Evolutionary conservation across 495 filamentous ascomycete genomes (phyloP), one percentile per base, ranked within the genome.

Genomic region (Xylaria curta): DNA sequence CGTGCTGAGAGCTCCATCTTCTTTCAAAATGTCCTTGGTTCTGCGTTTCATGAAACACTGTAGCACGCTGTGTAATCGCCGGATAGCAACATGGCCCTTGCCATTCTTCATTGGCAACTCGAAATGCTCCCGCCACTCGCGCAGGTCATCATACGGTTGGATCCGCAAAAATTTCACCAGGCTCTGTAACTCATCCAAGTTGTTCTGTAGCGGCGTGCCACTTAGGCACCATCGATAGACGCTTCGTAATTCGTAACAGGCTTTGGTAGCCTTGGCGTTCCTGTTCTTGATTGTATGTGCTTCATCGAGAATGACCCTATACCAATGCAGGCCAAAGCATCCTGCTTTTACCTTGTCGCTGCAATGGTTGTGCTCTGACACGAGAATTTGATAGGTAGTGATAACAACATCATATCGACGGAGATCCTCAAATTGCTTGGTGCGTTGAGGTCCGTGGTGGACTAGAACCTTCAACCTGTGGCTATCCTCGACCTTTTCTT

Each of bases 221-320:
- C 94, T 97, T 66, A 99, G 84, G 77, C 96, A 98, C 96, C 96
- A 99, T 67, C 96, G 87, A 79, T 97, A 97, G 75, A 94, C 90
- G 26, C 93, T 87, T 61, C 90, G 85, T 31, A 99, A 82, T 3
- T 92, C 91, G 79, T 89, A 99, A 64, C 89, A 92, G 21, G 95
- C 94, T 76, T 97, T 91, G 0, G 96, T 96, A 12, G 91, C 91
- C 82, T 99, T 99, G 19, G 96, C 94, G 76, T 96, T 97, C 31
- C 94, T 91, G 80, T 99, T 99, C 82, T 98, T 98, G 85, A 99
- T 98, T 31, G 92, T 97, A 81, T 98, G 96, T 4, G 96, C 96
- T 83, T 99, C 96, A 72, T 99, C 96, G 19, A 98, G 87, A 63
- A 99, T 95, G 71, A 98, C 89, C 24, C 96, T 92, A 78, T 94